Percentiles rank a stretch among this genome's conserved stretches.
Conservation (phyloP, 2,329 filamentous ascomycete genomes). For the Blastomyces parvus region DNA sequence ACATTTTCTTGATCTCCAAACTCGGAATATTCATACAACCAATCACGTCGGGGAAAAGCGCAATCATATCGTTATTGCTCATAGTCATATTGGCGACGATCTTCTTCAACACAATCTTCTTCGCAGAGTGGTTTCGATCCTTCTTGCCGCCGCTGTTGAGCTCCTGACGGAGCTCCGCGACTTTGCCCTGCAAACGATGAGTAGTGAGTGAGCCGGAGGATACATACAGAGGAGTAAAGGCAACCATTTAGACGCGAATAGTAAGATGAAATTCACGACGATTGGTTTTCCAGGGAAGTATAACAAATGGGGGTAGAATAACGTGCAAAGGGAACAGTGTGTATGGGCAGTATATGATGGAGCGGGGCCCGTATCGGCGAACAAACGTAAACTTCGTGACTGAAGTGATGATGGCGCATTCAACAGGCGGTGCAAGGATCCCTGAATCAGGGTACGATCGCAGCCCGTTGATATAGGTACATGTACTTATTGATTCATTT, state of each 20-base stretch:
- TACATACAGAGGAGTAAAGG: slow-evolving; percentile 23
- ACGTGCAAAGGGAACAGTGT: neutral
- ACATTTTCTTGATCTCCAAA: slow-evolving; percentile 99
- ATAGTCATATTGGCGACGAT: slow-evolving; percentile 99
- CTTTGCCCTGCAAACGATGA: slow-evolving; percentile 71
- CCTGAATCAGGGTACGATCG: neutral
- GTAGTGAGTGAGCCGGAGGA: slow-evolving; percentile 25
- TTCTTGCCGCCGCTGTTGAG: slow-evolving; percentile 91
- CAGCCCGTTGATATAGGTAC: neutral
- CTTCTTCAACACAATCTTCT: slow-evolving; percentile 98
- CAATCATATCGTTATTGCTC: slow-evolving; percentile 99
- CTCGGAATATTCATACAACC: slow-evolving; percentile 90
- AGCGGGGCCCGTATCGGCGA: neutral
- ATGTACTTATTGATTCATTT: neutral
- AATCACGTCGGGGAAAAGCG: slow-evolving; percentile 89
- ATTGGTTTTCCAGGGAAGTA: neutral
- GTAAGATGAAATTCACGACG: neutral
- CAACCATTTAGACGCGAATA: slow-evolving; percentile 21
- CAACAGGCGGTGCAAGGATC: neutral
- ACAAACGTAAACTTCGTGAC: neutral
- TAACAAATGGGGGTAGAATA: neutral
- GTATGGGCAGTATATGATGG: neutral
- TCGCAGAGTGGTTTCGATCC: slow-evolving; percentile 88
- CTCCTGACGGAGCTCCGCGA: slow-evolving; percentile 90
- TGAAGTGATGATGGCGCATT: neutral